These are phyloP conservation scores for Iberis amara DNA, from an alignment of 441 rosid species.

Conservation along the genomic window DNA sequence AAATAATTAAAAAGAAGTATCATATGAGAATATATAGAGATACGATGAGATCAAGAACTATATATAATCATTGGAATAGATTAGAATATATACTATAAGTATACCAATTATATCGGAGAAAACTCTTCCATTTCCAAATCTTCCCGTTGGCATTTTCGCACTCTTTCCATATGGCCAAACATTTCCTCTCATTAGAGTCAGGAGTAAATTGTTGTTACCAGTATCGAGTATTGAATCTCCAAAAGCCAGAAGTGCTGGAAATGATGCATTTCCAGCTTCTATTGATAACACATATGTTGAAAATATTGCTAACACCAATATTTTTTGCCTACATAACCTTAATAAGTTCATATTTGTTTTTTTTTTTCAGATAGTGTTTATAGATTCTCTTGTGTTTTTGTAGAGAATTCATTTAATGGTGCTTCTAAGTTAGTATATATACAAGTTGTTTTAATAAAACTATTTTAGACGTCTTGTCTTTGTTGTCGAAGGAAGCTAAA, in stretches of 20 bases:
- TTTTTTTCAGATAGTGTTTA: not conserved
- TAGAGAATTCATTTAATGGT: constrained; percentile 7
- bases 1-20: not conserved
- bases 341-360: constrained; percentile 4
- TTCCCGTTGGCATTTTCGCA: constrained; percentile 37
- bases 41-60: too few species aligned
- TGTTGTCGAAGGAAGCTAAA: constrained; percentile 28
- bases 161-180: constrained; percentile 51
- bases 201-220: constrained; percentile 45
- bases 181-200: constrained; percentile 36
- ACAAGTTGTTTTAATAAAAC: not conserved
- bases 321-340: constrained; percentile 9
- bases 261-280: constrained; percentile 20
- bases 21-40: constrained; percentile 6
- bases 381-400: constrained; percentile 7
- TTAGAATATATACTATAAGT: too few species aligned
- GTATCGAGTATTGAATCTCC: constrained; percentile 59
- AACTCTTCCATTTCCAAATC: constrained; percentile 49
- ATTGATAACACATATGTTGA: constrained; percentile 11
- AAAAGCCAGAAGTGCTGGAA: constrained; percentile 41
- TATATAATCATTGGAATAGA: constrained; percentile 5
- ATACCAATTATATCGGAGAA: constrained; percentile 47
- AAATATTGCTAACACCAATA: constrained; percentile 21
- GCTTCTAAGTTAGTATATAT: constrained; percentile 6
- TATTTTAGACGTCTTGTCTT: constrained; percentile 28